A percentile compares a stretch with the other conserved stretches of the same genome.
These are phyloP conservation scores for Blastomyces parvus DNA, from an alignment of 2,329 filamentous ascomycete species.

Conservation along the genomic window DNA sequence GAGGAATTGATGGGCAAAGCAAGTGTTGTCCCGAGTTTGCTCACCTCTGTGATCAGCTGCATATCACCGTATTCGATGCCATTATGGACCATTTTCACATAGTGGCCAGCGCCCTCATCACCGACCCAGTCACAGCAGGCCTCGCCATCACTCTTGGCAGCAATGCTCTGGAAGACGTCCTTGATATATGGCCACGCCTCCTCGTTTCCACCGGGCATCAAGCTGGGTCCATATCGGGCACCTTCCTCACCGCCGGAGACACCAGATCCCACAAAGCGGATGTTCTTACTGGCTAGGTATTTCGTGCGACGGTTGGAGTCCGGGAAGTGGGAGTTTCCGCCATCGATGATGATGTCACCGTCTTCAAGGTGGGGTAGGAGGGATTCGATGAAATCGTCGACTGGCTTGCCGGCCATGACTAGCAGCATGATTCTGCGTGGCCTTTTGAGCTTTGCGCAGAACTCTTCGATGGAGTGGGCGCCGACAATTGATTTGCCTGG, in stretches of 20 bases:
- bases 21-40: slow-evolving; percentile 20
- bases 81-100: slow-evolving; percentile 99
- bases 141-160: slow-evolving; percentile 95
- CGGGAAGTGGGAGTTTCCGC: slow-evolving; percentile 98
- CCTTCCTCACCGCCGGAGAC: slow-evolving; percentile 99
- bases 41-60: slow-evolving; percentile 89
- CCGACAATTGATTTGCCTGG: slow-evolving; percentile 85
- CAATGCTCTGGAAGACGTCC: slow-evolving; percentile 96
- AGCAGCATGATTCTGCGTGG: slow-evolving; percentile 97
- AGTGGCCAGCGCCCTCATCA: slow-evolving; percentile 98
- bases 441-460: slow-evolving; percentile 91
- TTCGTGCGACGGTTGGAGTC: slow-evolving; percentile 95
- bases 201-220: slow-evolving; percentile 99
- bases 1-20: neutral
- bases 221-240: slow-evolving; percentile 89
- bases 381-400: slow-evolving; percentile 97
- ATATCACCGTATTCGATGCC: slow-evolving; percentile 99
- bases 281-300: slow-evolving; percentile 77
- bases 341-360: slow-evolving; percentile 98
- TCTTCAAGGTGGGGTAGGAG: slow-evolving; percentile 72
- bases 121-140: slow-evolving; percentile 99
- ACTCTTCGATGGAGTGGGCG: slow-evolving; percentile 88
- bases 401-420: slow-evolving; percentile 94
- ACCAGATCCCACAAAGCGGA: slow-evolving; percentile 92
- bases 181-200: slow-evolving; percentile 97